A percentile compares a stretch with the other conserved stretches of the same genome.
These are phyloP conservation scores for Didymella exigua DNA, from an alignment of 2,329 filamentous ascomycete genomes.

Conservation along the genomic window DNA sequence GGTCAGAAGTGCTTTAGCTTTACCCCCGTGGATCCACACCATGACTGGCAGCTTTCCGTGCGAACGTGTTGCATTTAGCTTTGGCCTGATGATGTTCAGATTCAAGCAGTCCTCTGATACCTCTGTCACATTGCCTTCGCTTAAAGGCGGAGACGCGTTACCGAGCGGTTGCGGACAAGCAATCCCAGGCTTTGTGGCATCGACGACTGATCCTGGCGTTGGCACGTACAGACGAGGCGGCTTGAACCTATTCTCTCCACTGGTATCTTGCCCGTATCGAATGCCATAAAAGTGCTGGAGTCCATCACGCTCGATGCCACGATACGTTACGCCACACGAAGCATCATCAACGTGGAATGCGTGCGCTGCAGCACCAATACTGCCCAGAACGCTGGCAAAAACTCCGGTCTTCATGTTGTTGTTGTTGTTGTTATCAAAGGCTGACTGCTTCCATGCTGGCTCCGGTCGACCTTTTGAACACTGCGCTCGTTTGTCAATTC, in stretches of 20 bases:
- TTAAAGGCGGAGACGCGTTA: constrained; percentile 34
- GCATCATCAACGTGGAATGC: constrained; percentile 9
- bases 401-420: constrained; percentile 17
- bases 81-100: constrained; percentile 63
- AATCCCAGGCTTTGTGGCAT: constrained; percentile 51
- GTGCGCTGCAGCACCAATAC: constrained; percentile 12
- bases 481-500: neutral
- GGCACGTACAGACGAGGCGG: constrained; percentile 49
- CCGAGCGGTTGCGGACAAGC: constrained; percentile 54
- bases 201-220: constrained; percentile 40
- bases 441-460: neutral
- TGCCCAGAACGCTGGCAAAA: constrained; percentile 12
- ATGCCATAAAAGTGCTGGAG: constrained; percentile 58
- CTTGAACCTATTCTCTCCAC: constrained; percentile 55
- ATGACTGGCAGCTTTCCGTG: constrained; percentile 57
- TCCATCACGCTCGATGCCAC: constrained; percentile 52
- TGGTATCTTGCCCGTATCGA: constrained; percentile 55
- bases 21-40: constrained; percentile 63
- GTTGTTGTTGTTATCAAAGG: constrained; percentile 11
- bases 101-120: constrained; percentile 64
- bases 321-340: constrained; percentile 47
- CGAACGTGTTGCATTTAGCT: constrained; percentile 39
- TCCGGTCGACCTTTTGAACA: neutral
- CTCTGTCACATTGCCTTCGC: constrained; percentile 44
- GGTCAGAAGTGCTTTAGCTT: constrained; percentile 17